Evolutionary conservation across 1,284 basidiomycete genomes (phyloP), one percentile per base, ranked within the genome.

Genomic region (Pseudozyma thailandica): DNA sequence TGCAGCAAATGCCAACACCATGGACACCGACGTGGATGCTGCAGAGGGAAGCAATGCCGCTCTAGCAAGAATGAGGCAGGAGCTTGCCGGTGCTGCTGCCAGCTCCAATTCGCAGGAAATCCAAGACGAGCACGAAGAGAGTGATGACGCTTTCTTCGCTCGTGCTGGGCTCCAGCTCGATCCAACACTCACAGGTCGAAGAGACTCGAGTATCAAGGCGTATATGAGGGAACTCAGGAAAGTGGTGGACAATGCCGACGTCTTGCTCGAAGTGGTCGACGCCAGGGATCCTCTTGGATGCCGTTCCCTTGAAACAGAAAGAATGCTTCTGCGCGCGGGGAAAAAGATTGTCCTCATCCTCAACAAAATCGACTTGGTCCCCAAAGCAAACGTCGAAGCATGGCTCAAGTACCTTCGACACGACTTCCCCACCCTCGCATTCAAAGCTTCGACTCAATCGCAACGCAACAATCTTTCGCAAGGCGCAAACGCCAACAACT

Each of bases 331-430:
- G 31, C 51, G 64, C 2, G 63, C 65, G 13, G 79, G 77, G 16
- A 82, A 82, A 45, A 75, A 72, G 45, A 57, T 82, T 44, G 72
- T 77, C 16, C 51, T 73, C n/a, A 60, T 56, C 38, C 62, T 80
- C 45, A 79, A 55, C 54, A 72, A 77, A 49, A 72, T 75, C 20
- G 49, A 6, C 65, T 94, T 98, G 5, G 90, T 98, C 2, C 93
- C 95, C 2, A 87, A 89, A 49, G 88, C 89, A 16, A 96, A 96
- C 77, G 92, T 94, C 4, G 90, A 94, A 80, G 87, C 88, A 37
- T 98, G 95, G 95, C 86, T 98, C 21, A 89, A 89, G 62, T 89
- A 95, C 82, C 88, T 98, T 6, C 90, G 94, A 13, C 92, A 96
- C 82, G 90, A 91, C 16, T 94, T 93, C 6, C 94, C 95, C 0